Base-by-base conservation (phyloP, 1,139 yeast genomes). In the Taphrina wiesneri region DNA sequence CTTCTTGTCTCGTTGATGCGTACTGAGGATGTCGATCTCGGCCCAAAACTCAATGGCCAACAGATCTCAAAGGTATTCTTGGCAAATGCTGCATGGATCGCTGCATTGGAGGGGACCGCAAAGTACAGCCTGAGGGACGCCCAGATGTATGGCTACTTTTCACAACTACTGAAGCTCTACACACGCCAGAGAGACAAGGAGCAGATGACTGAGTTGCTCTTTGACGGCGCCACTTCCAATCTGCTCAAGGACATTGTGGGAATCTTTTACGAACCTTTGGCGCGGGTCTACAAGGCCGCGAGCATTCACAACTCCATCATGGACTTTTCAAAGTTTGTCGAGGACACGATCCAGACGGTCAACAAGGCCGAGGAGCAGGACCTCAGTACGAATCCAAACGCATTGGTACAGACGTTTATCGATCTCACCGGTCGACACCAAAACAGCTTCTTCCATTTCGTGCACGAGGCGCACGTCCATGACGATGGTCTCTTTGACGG, bases 201-300 rank as follows among this genome's bases (percentile, higher is more conserved):
- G 66, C 78, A 87, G 56, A 76, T 91, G 80, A 86, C 86, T 71
- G 85, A 86, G 73, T 76, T 92, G 56, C 90, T 97, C 95, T 85
- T 85, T 65, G 96, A 91, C 72, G 91, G 93, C 0, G 89, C 87
- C 71, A 78, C 95, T 51, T 85, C 91, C 26, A 81, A 80, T 56
- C 79, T 92, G 52, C 78, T 91, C 67, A 87, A 87, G 70, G 89
- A 88, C 66, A 79, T 90, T 46, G 81, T 92, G 51, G 83, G 91
- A 0, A 81, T 90, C 66, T 88, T 92, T 71, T 91, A 91, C 74
- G 90, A 89, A 70, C 97, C 97, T 0, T 78, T 92, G 73, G 88
- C 91, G 70, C 82, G 81, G 52, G 81, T 92, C 0, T 88, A 92
- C 77, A 85, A 87, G 68, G 83, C 85, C 63, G 90, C 96, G 30